phyloP scores from a whole-genome alignment of 2,329 filamentous ascomycete species.

The Chrysosphaeria jannelii region DNA sequence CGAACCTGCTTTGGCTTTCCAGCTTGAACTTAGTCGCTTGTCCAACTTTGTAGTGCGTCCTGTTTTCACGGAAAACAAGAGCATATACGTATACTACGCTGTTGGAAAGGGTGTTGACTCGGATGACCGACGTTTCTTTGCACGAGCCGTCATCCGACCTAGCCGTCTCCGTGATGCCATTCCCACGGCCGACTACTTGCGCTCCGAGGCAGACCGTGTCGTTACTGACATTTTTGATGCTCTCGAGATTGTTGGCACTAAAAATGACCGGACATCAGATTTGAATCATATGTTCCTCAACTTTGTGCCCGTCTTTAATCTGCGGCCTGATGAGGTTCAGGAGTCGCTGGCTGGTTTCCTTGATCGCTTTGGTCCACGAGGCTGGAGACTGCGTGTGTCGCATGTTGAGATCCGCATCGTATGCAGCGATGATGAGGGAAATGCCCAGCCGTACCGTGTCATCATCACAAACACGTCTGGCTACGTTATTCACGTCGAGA shows the following conservation, averaged over 20 bases:
- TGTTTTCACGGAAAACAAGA: constrained; percentile 95
- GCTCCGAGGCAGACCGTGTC: constrained; percentile 82
- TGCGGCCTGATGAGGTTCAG: constrained; percentile 70
- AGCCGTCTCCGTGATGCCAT: constrained; percentile 91
- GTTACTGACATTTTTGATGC: constrained; percentile 97
- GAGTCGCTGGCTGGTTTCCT: constrained; percentile 82
- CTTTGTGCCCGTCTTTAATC: constrained; percentile 88
- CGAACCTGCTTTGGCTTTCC: constrained; percentile 90
- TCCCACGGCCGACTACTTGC: constrained; percentile 91
- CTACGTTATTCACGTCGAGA: constrained; percentile 89
- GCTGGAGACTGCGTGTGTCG: constrained; percentile 86
- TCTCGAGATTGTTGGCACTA: constrained; percentile 94
- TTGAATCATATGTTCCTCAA: constrained; percentile 99
- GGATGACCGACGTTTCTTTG: constrained; percentile 97
- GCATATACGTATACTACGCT: constrained; percentile 96
- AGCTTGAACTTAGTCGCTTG: constrained; percentile 79
- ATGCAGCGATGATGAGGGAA: constrained; percentile 66
- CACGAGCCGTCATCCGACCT: constrained; percentile 77
- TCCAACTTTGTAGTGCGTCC: constrained; percentile 96
- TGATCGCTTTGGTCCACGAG: constrained; percentile 80
- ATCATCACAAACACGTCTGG: constrained; percentile 96
- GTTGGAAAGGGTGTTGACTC: constrained; percentile 82
- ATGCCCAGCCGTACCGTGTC: constrained; percentile 74
- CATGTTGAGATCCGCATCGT: constrained; percentile 96
- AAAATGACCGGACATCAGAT: constrained; percentile 96